These are phyloP conservation scores for Solanum bulbocastanum DNA, from an alignment of 257 asterid species.

Conservation along the genomic window DNA sequence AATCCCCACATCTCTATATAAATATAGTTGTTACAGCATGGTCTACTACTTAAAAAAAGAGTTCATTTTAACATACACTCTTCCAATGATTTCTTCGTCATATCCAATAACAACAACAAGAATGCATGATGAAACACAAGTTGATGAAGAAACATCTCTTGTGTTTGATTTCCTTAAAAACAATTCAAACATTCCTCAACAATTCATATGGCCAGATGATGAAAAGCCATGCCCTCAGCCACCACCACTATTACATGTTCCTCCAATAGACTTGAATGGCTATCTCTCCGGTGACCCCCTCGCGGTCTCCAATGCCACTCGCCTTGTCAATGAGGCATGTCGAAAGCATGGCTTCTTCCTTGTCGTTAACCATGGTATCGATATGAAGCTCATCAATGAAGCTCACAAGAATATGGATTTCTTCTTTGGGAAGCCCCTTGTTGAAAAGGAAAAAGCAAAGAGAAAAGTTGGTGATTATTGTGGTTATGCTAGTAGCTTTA, in stretches of 20 bases:
- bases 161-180: slow-evolving; percentile 37
- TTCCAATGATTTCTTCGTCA: not conserved
- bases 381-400: slow-evolving; percentile 29
- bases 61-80: not conserved
- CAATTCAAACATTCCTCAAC: slow-evolving; percentile 42
- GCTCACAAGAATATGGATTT: slow-evolving; percentile 25
- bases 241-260: slow-evolving; percentile 39
- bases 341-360: slow-evolving; percentile 55
- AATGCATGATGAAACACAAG: slow-evolving; percentile 9
- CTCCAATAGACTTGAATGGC: slow-evolving; percentile 37
- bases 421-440: slow-evolving; percentile 39
- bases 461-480: slow-evolving; percentile 52
- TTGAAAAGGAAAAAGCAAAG: slow-evolving; percentile 35
- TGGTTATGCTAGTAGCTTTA: slow-evolving; percentile 80
- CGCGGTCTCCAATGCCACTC: slow-evolving; percentile 12
- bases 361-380: slow-evolving; percentile 61
- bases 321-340: slow-evolving; percentile 45
- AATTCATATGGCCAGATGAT: slow-evolving; percentile 71
- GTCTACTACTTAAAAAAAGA: not conserved
- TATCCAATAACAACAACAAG: not conserved
- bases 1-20: not conserved
- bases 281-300: slow-evolving; percentile 40
- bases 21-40: not conserved
- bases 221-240: slow-evolving; percentile 42
- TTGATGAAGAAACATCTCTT: slow-evolving; percentile 2